Percentiles rank a stretch among this genome's conserved stretches.
phyloP scores from a whole-genome alignment of 1,284 basidiomycete genomes.

The Trichosporon coremiiforme region DNA sequence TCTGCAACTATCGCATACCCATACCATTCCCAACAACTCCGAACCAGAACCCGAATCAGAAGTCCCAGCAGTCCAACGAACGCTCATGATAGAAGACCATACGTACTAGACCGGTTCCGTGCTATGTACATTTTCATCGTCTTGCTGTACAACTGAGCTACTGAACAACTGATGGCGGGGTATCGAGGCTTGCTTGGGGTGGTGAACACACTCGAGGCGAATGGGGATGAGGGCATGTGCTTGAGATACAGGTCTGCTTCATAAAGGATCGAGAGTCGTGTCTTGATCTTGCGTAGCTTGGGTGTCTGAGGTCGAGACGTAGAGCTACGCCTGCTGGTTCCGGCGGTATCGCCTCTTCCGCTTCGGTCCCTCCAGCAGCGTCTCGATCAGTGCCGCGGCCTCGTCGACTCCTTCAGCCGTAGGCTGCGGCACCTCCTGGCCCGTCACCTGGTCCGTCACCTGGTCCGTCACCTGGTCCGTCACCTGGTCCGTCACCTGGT shows the following conservation, averaged over 20 bases:
- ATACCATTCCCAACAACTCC: not conserved
- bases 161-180: not conserved
- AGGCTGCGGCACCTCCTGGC: not conserved
- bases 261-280: no score
- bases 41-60: not conserved
- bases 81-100: conserved; percentile 9
- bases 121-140: conserved; percentile 10
- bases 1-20: not conserved
- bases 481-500: no score
- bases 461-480: no score
- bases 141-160: conserved; percentile 7
- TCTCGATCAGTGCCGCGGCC: conserved; percentile 5
- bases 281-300: no score
- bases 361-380: not conserved
- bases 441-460: not conserved
- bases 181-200: no score
- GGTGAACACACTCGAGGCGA: no score
- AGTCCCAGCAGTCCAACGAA: not conserved
- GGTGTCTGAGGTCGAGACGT: not conserved
- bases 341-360: not conserved
- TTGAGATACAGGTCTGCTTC: not conserved
- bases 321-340: not conserved
- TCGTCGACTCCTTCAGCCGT: not conserved
- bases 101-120: conserved; percentile 4
- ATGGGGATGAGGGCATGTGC: not conserved